Base-by-base conservation (phyloP, 1,284 basidiomycete species). In the Coniferiporia weirii region DNA sequence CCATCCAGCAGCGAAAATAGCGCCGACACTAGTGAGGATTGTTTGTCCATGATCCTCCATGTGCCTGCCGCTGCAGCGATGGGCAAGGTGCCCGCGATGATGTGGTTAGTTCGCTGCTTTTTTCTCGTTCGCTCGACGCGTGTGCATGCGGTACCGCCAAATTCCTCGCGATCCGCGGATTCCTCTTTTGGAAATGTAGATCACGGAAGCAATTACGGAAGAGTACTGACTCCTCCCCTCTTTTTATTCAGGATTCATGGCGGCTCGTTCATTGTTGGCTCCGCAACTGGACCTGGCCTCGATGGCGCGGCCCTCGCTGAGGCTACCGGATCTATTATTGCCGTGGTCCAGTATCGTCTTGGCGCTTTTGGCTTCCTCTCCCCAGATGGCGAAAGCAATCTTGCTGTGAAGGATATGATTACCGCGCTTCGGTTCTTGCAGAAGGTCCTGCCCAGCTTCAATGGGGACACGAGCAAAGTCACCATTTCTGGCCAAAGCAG, bases 401-500 rank as follows among this genome's bases (percentile, higher is more conserved):
- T 92, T 1, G 89, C 82, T 12, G 73, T 91, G 12, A 77, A 77
- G 64, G 93, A 95, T 68, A 72, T 85, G 46, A 80, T 92, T 55
- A 83, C 82, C 54, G 84, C 84, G 0, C 72, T 94, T 54, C 72
- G 80, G 40, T 91, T 89, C 70, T 69, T 95, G 62, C 76, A 82
- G 57, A 73, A 73, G 32, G 78, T 84, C n/a, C 65, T 82, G 4
- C 78, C 84, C 1, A 76, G 80, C 32, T 89, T 95, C 64, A 91
- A 91, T 7, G 93, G 91, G 7, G 73, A 76, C 60, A 53, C 76
- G 3, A 76, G 77, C 3, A 81, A 81, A 64, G 80, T 97, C 65
- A 94, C 92, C 0, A 65, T 97, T 19, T 91, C 91, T 20, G 95
- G 95, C 4, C 93, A 97, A 71, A 93, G 91, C 67, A 84, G 84